Percentiles rank a stretch among this genome's conserved stretches.
Conservation (phyloP, 768 basidiomycete genomes). For the Xanthoconium stramineum region DNA sequence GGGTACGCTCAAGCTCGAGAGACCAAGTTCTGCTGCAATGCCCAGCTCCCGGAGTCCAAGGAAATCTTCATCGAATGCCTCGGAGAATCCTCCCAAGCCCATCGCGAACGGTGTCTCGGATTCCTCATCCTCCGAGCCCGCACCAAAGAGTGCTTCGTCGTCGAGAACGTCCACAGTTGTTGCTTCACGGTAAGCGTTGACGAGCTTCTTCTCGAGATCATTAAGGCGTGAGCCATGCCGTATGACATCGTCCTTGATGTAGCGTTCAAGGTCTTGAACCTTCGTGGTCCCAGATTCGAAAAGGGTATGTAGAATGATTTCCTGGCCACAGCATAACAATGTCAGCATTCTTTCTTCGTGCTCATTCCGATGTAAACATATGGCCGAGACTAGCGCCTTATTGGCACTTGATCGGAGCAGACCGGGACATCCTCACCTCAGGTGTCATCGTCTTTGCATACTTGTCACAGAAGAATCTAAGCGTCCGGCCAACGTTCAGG, state of each 20-base stretch:
- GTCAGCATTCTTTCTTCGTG: conserved; percentile 1
- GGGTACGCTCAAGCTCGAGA: conserved; percentile 76
- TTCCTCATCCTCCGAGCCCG: conserved; percentile 55
- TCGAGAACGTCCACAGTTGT: conserved; percentile 44
- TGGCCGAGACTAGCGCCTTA: neutral
- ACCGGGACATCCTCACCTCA: conserved; percentile 54
- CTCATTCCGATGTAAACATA: neutral
- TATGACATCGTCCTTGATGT: conserved; percentile 86
- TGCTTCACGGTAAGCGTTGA: conserved; percentile 76
- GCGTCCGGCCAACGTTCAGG: conserved; percentile 80
- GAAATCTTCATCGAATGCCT: conserved; percentile 88
- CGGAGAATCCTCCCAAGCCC: conserved; percentile 79
- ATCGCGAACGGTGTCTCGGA: conserved; percentile 65
- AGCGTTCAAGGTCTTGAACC: conserved; percentile 77
- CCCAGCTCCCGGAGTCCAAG: conserved; percentile 85
- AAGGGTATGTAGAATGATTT: conserved; percentile 88
- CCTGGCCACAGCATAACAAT: conserved; percentile 44
- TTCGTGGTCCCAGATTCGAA: conserved; percentile 85
- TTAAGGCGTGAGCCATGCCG: conserved; percentile 71
- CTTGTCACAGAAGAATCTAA: conserved; percentile 79
- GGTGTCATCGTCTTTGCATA: conserved; percentile 76
- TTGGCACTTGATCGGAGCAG: neutral
- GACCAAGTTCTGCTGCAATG: conserved; percentile 80
- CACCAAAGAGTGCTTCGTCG: conserved; percentile 48
- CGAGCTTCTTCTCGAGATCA: conserved; percentile 85